Evolutionary conservation across 2,329 filamentous ascomycete species (phyloP).

Genomic region (Coniochaeta hoffmannii): DNA sequence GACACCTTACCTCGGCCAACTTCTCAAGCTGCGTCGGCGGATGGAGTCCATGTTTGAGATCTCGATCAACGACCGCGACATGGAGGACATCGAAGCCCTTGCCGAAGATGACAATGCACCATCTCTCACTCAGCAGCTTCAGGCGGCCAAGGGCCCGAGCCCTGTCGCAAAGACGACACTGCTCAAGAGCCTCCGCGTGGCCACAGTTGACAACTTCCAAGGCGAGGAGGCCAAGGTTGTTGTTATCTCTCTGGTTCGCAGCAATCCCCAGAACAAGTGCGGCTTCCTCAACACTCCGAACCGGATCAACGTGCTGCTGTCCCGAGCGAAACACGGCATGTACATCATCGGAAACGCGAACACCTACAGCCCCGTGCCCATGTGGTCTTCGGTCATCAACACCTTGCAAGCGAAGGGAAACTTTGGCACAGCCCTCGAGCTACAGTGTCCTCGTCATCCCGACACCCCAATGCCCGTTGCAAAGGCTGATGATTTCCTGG

Average conservation of each 20-base stretch:
- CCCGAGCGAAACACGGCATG: slow-evolving; percentile 61
- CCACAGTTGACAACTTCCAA: slow-evolving; percentile 71
- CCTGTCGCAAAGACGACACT: slow-evolving; percentile 42
- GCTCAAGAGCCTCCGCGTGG: slow-evolving; percentile 42
- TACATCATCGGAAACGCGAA: slow-evolving; percentile 61
- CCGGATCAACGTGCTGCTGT: slow-evolving; percentile 62
- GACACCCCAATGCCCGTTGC: slow-evolving; percentile 41
- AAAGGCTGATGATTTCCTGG: slow-evolving; percentile 48
- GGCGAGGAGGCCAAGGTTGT: slow-evolving; percentile 69
- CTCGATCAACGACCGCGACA: slow-evolving; percentile 56
- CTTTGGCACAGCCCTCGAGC: slow-evolving; percentile 41
- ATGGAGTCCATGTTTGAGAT: slow-evolving; percentile 49
- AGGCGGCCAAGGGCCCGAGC: slow-evolving; percentile 2
- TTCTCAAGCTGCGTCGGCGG: slow-evolving; percentile 38
- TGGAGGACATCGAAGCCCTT: slow-evolving; percentile 36
- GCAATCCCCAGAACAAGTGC: slow-evolving; percentile 48
- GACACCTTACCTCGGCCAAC: slow-evolving; percentile 56
- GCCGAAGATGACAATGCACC: background rate
- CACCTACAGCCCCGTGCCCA: slow-evolving; percentile 47
- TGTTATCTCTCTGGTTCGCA: slow-evolving; percentile 62
- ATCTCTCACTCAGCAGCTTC: slow-evolving; percentile 7
- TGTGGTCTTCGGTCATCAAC: slow-evolving; percentile 57
- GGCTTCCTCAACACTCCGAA: slow-evolving; percentile 63
- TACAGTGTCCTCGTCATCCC: slow-evolving; percentile 55
- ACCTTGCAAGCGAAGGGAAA: slow-evolving; percentile 39